Evolutionary conservation across 305 asterid species (phyloP).

Genomic region (Solanum hybrid): DNA sequence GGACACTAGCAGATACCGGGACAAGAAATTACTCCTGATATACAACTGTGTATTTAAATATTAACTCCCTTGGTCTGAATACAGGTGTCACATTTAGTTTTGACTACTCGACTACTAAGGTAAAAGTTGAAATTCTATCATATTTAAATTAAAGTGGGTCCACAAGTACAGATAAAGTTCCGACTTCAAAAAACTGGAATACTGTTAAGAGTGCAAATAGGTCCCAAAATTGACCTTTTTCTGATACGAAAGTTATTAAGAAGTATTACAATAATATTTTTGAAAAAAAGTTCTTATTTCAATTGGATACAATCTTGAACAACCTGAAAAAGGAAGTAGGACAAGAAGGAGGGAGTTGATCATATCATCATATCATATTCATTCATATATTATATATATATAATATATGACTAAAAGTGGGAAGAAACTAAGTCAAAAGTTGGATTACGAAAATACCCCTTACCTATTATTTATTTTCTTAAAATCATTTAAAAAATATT

Average conservation of each 20-base stretch:
- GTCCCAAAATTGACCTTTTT: neutral
- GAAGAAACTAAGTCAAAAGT: neutral
- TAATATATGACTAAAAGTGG: neutral
- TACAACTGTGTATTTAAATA: neutral
- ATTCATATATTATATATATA: no score
- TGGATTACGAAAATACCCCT: neutral
- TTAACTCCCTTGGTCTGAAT: neutral
- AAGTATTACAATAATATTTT: neutral
- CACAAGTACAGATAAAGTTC: neutral
- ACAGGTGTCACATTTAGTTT: neutral
- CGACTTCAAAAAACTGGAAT: neutral
- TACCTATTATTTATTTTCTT: neutral
- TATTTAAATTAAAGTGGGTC: neutral
- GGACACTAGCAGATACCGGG: neutral
- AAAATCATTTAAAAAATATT: neutral
- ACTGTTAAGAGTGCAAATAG: neutral
- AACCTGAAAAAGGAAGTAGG: neutral
- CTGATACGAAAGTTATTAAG: neutral
- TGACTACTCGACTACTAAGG: neutral
- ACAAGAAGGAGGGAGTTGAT: neutral
- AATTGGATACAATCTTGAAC: neutral
- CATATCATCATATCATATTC: no score
- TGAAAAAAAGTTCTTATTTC: neutral
- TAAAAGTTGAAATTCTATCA: neutral
- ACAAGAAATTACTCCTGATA: neutral